phyloP scores from a whole-genome alignment of 306 rosid genomes.

The Quercus agrifolia region DNA sequence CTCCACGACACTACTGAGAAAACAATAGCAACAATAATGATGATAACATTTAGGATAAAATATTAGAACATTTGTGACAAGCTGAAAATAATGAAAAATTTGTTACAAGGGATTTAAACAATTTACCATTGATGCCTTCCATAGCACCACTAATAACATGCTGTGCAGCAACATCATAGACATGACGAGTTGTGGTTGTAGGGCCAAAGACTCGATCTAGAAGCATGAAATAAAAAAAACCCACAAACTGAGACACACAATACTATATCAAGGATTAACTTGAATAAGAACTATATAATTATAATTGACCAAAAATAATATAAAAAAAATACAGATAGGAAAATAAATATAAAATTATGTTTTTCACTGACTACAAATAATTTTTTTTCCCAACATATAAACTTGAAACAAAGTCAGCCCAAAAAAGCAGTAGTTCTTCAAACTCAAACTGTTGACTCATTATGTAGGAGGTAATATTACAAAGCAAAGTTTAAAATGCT shows the following conservation, averaged over 20 bases:
- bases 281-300: not conserved
- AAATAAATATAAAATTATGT: not conserved
- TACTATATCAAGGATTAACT: not conserved
- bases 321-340: no score
- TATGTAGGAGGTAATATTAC: not conserved
- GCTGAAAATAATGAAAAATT: constrained; percentile 19
- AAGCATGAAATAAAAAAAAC: constrained; percentile 19
- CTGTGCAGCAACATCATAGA: constrained; percentile 95
- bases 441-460: not conserved
- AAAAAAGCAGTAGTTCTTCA: not conserved
- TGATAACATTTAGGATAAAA: constrained; percentile 15
- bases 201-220: constrained; percentile 97
- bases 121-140: constrained; percentile 96
- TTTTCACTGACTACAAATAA: not conserved
- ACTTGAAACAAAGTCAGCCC: not conserved
- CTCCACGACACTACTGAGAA: no score
- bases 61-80: constrained; percentile 7
- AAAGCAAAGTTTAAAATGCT: not conserved
- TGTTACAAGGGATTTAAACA: constrained; percentile 16
- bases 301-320: not conserved
- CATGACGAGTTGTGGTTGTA: constrained; percentile 95
- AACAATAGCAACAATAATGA: not conserved
- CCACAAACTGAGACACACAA: constrained; percentile 6
- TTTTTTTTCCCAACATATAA: not conserved
- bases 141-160: constrained; percentile 88